Base-by-base conservation (phyloP, 108 stramenopile species). In the Cyclotella sp. region DNA sequence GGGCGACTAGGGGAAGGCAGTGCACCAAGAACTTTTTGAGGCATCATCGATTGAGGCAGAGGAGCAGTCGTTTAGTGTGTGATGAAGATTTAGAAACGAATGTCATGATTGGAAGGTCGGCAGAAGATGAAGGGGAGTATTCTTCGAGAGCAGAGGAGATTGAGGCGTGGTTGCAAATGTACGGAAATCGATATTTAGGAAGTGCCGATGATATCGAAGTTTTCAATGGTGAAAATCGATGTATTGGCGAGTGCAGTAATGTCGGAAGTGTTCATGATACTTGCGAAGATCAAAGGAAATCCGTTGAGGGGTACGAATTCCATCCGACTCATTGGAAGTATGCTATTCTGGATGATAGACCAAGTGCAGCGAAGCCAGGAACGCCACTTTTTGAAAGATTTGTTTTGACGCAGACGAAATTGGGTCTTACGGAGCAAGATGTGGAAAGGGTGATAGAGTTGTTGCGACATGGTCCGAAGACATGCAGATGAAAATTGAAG, bases 321-420 rank as follows among this genome's bases (percentile, higher is more conserved):
- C 81, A 82, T 66, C 47, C 57, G 18, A 18, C 51, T 7, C 28
- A 72, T 47, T 82, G 74, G 81, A 75, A 49, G 12, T 82, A 82
- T 72, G 63, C 65, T 10, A 82, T 82, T 65, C 68, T 82, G 29
- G 81, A 82, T 53, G 81, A 82, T 75, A 63, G 81, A 52, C 81
- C 70, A 9, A 64, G 53, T 39, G 81, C 81, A 1, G 81, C 81
- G 22, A 72, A 82, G 59, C 65, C 58, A 0, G 70, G 53, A 28
- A 72, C 75, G 65, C 81, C 81, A 3, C 70, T 82, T 9, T 76
- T 76, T 43, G 70, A 76, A n/a, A 63, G 81, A 40, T 82, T 82
- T 54, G 65, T 82, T 0, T 52, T 83, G 18, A 60, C 88, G 65
- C n/a, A 90, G 41, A 75, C 88, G 78, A 69, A 90, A 83, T 61